These are phyloP conservation scores for Leucogyrophana mollusca DNA, from an alignment of 768 basidiomycete genomes.

Conservation along the genomic window DNA sequence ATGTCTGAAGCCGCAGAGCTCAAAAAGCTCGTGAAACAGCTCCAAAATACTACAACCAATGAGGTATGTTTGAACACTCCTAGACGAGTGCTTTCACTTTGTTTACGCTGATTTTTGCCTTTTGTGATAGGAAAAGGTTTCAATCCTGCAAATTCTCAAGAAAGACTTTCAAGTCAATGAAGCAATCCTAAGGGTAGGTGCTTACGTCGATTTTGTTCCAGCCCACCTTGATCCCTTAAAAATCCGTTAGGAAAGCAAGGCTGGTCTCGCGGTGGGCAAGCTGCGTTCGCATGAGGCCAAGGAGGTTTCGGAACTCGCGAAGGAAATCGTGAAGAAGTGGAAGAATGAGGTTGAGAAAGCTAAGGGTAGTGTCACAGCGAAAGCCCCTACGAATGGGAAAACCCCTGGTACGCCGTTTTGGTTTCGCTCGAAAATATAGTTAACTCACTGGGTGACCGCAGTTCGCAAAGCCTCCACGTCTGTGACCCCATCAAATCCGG, in stretches of 20 bases:
- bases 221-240: background rate
- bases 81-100: constrained; percentile 38
- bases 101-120: constrained; percentile 21
- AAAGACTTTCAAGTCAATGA: constrained; percentile 69
- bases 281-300: constrained; percentile 71
- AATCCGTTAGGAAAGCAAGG: constrained; percentile 76
- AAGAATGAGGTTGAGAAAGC: constrained; percentile 82
- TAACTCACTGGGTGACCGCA: constrained; percentile 7
- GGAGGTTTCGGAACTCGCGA: constrained; percentile 78
- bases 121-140: constrained; percentile 56
- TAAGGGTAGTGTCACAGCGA: constrained; percentile 32
- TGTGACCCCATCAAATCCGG: constrained; percentile 39
- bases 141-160: constrained; percentile 61
- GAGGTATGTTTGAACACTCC: constrained; percentile 48
- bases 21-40: constrained; percentile 78
- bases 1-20: constrained; percentile 53
- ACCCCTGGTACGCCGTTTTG: constrained; percentile 34
- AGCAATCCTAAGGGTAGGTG: constrained; percentile 68
- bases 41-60: constrained; percentile 59
- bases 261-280: constrained; percentile 90
- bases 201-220: constrained; percentile 11
- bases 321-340: constrained; percentile 92
- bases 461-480: constrained; percentile 34
- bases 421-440: constrained; percentile 2
- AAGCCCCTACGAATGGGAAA: constrained; percentile 22